Evolutionary conservation across 106 monocot genomes (phyloP).

Genomic region (Dendrobium officinale): DNA sequence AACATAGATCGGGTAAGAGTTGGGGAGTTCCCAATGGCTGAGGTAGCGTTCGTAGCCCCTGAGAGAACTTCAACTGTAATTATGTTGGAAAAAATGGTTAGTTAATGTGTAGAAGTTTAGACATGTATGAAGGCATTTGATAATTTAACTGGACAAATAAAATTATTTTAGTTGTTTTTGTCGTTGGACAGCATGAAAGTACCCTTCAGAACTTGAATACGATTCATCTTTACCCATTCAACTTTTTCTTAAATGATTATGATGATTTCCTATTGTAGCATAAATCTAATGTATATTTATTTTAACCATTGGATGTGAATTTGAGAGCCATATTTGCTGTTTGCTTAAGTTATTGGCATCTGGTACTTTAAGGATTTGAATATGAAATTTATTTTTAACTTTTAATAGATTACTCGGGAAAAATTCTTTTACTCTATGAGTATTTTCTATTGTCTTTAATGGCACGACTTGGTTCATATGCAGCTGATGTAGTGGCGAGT

Average conservation of each 20-base stretch:
- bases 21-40: neutral
- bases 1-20: neutral
- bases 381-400: neutral
- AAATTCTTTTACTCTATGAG: neutral
- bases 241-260: neutral
- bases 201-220: neutral
- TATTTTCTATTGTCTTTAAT: neutral
- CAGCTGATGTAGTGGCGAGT: conserved; percentile 84
- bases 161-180: neutral
- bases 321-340: neutral
- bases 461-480: neutral
- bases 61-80: neutral
- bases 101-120: neutral
- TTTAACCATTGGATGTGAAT: neutral
- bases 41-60: neutral
- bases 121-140: neutral
- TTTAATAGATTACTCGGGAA: neutral
- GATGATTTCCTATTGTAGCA: neutral
- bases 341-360: neutral
- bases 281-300: neutral
- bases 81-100: neutral
- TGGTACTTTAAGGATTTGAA: neutral
- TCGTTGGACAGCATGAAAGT: neutral
- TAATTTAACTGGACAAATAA: neutral
- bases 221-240: neutral